A percentile compares a stretch with the other conserved stretches of the same genome.
These are phyloP conservation scores for Coccinonectria pachysandricola DNA, from an alignment of 2,329 filamentous ascomycete genomes.

Conservation along the genomic window DNA sequence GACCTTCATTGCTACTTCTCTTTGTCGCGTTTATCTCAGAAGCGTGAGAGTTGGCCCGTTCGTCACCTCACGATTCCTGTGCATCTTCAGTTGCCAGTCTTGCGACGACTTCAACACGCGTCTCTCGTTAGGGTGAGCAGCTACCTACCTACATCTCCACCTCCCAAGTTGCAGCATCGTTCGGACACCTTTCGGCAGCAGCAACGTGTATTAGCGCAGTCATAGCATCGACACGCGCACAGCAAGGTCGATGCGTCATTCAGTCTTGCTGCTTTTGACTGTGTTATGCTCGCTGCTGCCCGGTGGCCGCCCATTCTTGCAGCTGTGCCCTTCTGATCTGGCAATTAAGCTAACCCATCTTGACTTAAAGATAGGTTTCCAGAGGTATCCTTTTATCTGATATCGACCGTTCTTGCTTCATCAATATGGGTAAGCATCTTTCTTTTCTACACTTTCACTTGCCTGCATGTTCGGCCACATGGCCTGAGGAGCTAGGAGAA, in stretches of 20 bases:
- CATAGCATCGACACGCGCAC: too few relatives aligned
- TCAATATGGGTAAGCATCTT: constrained; percentile 33
- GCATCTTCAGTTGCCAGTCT: constrained; percentile 18
- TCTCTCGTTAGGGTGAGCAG: constrained; percentile 19
- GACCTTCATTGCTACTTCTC: constrained; percentile 29
- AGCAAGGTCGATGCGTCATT: too few relatives aligned
- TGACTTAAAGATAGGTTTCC: too few relatives aligned
- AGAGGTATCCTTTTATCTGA: constrained; percentile 18
- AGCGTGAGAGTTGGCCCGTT: constrained; percentile 18
- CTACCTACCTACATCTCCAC: constrained; percentile 14
- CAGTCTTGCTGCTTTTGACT: too few relatives aligned
- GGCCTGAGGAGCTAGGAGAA: constrained; percentile 18
- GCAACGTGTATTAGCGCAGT: too few relatives aligned
- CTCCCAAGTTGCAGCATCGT: constrained; percentile 3
- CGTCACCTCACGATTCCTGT: too few relatives aligned
- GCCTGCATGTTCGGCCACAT: constrained; percentile 15
- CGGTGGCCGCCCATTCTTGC: too few relatives aligned
- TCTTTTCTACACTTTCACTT: constrained; percentile 15
- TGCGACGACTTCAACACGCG: constrained; percentile 25
- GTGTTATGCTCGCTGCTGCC: too few relatives aligned
- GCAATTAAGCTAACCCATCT: constrained; percentile 17
- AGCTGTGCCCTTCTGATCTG: too few relatives aligned
- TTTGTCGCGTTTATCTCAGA: constrained; percentile 17
- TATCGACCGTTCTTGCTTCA: constrained; percentile 26
- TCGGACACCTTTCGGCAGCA: too few relatives aligned